Evolutionary conservation across 192 early-diverging fungal genomes (phyloP).

Genomic region (Kickxella alabastrina): DNA sequence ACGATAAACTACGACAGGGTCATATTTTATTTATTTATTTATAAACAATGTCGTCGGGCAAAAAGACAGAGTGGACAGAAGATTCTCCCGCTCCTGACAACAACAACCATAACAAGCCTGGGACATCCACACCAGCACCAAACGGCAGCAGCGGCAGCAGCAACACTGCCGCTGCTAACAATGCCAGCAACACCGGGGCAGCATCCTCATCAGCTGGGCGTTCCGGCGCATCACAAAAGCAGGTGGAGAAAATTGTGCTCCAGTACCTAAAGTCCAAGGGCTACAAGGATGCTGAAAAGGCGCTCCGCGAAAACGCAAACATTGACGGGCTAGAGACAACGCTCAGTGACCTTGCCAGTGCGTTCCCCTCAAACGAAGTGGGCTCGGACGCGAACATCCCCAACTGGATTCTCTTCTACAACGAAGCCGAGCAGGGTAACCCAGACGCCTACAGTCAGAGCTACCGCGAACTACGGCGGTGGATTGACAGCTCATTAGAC

Average conservation of each 20-base stretch:
- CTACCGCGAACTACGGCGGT: conserved; percentile 74
- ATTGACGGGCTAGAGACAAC: conserved; percentile 41
- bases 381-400: conserved; percentile 58
- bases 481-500: conserved; percentile 94
- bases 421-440: conserved; percentile 69
- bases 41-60: too few species aligned
- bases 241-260: conserved; percentile 58
- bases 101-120: neutral
- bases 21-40: too few species aligned
- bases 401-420: conserved; percentile 64
- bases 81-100: neutral
- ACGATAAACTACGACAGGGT: too few species aligned
- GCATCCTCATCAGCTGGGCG: conserved; percentile 3
- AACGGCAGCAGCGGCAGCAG: too few species aligned
- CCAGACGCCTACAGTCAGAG: conserved; percentile 77
- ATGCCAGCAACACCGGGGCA: neutral
- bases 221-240: conserved; percentile 30
- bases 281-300: conserved; percentile 62
- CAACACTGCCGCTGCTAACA: too few species aligned
- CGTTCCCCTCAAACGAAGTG: conserved; percentile 42
- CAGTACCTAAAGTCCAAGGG: conserved; percentile 68
- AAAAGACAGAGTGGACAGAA: neutral
- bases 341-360: conserved; percentile 42
- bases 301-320: conserved; percentile 60
- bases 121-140: neutral